Percentiles rank a stretch among this genome's conserved stretches.
These are phyloP conservation scores for Ceratobasidium sp. DNA, from an alignment of 1,284 basidiomycete species.

Conservation along the genomic window DNA sequence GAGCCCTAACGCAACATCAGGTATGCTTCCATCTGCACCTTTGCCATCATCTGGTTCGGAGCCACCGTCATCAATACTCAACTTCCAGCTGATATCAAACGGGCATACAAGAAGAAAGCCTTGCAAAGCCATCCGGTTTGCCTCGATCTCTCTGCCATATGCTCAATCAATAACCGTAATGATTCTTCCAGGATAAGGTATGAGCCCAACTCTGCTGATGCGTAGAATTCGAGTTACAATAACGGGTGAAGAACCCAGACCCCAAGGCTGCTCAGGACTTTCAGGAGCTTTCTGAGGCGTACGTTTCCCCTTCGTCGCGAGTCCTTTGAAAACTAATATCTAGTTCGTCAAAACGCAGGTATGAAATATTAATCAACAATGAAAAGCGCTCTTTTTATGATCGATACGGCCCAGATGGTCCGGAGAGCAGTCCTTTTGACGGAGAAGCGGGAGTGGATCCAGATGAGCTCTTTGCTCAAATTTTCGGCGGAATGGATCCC, in stretches of 20 bases:
- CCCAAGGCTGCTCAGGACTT: constrained; percentile 80
- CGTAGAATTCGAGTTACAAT: not conserved
- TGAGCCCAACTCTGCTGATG: constrained; percentile 26
- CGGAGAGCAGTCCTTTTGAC: constrained; percentile 46
- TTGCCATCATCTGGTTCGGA: not conserved
- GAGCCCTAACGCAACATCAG: constrained; percentile 69
- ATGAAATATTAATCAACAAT: constrained; percentile 84
- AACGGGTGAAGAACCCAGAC: constrained; percentile 67
- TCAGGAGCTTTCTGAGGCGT: constrained; percentile 89
- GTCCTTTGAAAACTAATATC: constrained; percentile 19
- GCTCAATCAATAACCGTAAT: not conserved
- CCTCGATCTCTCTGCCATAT: constrained; percentile 44
- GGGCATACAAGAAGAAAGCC: constrained; percentile 92
- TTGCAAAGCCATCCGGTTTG: constrained; percentile 89
- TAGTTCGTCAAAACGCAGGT: constrained; percentile 56
- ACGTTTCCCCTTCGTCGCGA: constrained; percentile 49
- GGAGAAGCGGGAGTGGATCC: constrained; percentile 62
- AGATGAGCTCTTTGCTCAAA: constrained; percentile 69
- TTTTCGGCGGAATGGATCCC: constrained; percentile 53
- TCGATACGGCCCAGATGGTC: constrained; percentile 70
- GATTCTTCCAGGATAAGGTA: constrained; percentile 67
- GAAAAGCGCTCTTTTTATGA: constrained; percentile 84
- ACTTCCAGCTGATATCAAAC: constrained; percentile 80
- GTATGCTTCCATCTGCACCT: too few species aligned
- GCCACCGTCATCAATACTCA: not conserved